Percentiles rank a stretch among this genome's conserved stretches.
Evolutionary conservation across 2,329 filamentous ascomycete genomes (phyloP).

Genomic region (Corinectria fuckeliana): DNA sequence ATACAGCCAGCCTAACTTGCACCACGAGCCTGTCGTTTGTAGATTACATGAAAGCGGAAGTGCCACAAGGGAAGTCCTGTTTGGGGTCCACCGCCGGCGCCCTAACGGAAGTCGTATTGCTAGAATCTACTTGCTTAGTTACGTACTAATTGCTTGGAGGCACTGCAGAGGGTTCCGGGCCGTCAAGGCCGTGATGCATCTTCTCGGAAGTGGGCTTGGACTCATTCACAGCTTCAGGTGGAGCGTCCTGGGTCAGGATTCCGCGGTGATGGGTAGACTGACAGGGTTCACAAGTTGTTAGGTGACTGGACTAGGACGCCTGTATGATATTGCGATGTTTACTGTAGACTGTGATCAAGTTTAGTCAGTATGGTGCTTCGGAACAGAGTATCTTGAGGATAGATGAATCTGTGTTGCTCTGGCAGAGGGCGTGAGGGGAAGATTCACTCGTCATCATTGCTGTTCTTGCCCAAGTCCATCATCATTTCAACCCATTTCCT

Average conservation of each 20-base stretch:
- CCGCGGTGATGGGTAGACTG: not conserved
- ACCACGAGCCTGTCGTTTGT: not conserved
- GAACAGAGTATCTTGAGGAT: not conserved
- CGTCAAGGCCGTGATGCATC: not conserved
- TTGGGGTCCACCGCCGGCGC: not conserved
- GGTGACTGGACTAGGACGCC: not conserved
- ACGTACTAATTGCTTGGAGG: no score
- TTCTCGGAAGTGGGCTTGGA: not conserved
- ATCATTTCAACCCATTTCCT: not conserved
- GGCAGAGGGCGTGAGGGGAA: not conserved
- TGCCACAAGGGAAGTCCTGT: not conserved
- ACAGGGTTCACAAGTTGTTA: not conserved
- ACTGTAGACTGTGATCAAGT: not conserved
- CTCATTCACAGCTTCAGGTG: not conserved
- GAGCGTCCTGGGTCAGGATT: not conserved
- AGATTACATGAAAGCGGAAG: not conserved
- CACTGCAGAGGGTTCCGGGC: not conserved
- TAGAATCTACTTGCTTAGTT: no score
- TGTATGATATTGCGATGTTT: not conserved
- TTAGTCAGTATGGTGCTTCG: not conserved
- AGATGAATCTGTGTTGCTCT: not conserved
- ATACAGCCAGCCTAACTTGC: no score
- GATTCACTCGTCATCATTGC: not conserved
- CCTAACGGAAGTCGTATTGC: no score
- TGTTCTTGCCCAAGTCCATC: no score